Base-by-base conservation (phyloP, 108 stramenopile species). In the Pseudonitzschia pungens region DNA sequence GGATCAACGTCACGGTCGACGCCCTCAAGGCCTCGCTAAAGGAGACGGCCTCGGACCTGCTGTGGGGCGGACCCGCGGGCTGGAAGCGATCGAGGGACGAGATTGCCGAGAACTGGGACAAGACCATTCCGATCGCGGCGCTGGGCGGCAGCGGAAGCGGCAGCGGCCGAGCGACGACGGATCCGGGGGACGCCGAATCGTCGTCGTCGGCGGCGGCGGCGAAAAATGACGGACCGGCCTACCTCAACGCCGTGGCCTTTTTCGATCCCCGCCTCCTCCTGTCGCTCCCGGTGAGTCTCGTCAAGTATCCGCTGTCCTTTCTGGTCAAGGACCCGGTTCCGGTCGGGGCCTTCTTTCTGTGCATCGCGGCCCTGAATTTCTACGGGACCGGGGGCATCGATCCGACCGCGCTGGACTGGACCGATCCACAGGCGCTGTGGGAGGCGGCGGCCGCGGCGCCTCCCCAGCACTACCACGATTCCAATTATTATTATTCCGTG, bases 291-390 rank as follows among this genome's bases (percentile, higher is more conserved):
- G 79, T 86, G 20, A 78, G 76, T 53, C 74, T 88, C 20, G 60
- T 83, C 31, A 86, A 86, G 62, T 88, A 88, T 71, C 87, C 87
- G 0, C 67, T 88, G 1, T 83, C 83, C 1, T 86, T 79, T 51
- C 50, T 86, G 33, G 79, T 79, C 21, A 75, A 72, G n/a, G 77
- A 82, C 63, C 87, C 87, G 11, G 56, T 82, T 16, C 74, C 75
- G 29, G 75, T 73, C 32, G 60, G 51, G 60, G 64, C 48, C 28
- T 53, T 76, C 14, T 60, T 74, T 62, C 22, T 22, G 22, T 5
- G 24, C 5, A 28, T 81, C 64, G 48, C 60, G 20, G 36, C 69
- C 60, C 28, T 77, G 43, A 51, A 63, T 70, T 55, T 71, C 48
- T 68, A 73, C 28, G 62, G 64, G 0, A 26, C 9, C 26, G 4